Conservation (phyloP, 352 stramenopile genomes). For the Globisporangium heterothallicum region DNA sequence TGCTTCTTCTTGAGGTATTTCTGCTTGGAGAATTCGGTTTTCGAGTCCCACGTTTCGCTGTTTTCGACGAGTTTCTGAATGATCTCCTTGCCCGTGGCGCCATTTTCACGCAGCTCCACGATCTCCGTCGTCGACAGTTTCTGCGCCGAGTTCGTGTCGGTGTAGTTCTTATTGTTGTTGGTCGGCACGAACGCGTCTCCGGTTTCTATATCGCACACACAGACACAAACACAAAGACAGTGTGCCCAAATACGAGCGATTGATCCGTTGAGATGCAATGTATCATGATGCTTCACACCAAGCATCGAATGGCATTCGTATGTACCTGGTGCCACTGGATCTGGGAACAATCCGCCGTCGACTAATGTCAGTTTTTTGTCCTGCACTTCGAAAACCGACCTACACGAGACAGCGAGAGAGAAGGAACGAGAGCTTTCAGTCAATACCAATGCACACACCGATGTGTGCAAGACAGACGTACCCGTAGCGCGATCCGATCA, state of each 20-base stretch:
- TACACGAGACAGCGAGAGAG: slow-evolving; percentile 10
- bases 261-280: background rate
- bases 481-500: slow-evolving; percentile 74
- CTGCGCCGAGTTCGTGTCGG: slow-evolving; percentile 83
- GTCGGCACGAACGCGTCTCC: slow-evolving; percentile 70
- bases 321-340: slow-evolving; percentile 70
- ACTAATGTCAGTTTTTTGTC: slow-evolving; percentile 76
- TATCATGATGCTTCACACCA: background rate
- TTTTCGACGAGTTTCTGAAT: slow-evolving; percentile 93
- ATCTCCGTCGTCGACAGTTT: slow-evolving; percentile 71
- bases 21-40: slow-evolving; percentile 95
- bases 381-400: slow-evolving; percentile 79
- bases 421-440: background rate
- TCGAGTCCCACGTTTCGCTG: slow-evolving; percentile 91
- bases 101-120: slow-evolving; percentile 56
- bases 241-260: background rate
- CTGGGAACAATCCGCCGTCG: slow-evolving; percentile 68
- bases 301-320: no score
- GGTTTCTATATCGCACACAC: slow-evolving; percentile 39
- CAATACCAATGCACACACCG: background rate
- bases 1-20: slow-evolving; percentile 97
- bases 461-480: slow-evolving; percentile 17
- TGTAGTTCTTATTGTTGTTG: slow-evolving; percentile 79
- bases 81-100: slow-evolving; percentile 76
- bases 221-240: background rate